phyloP scores from a whole-genome alignment of 1,284 basidiomycete species.

The Ceratobasidium sp. region DNA sequence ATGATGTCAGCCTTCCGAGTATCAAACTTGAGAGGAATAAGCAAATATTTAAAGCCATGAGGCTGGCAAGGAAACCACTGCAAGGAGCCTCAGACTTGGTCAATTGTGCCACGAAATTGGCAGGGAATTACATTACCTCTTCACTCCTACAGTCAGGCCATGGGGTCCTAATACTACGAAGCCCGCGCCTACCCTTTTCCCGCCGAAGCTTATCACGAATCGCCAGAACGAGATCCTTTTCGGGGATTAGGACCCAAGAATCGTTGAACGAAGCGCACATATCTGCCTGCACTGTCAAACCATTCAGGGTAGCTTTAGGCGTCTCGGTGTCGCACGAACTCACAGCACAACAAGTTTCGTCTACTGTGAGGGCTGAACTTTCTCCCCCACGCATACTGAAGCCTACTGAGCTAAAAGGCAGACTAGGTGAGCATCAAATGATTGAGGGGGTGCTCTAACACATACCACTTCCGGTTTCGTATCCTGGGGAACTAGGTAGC shows the following conservation, averaged over 20 bases:
- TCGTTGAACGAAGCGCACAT: not conserved
- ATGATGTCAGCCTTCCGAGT: not conserved
- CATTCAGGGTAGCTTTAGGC: no score
- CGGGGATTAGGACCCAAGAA: constrained; percentile 9
- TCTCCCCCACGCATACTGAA: constrained; percentile 7
- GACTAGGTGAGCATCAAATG: not conserved
- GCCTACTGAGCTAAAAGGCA: not conserved
- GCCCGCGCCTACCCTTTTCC: not conserved
- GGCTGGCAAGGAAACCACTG: constrained; percentile 1
- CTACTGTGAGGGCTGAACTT: constrained; percentile 4
- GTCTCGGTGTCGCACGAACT: not conserved
- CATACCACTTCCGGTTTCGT: not conserved
- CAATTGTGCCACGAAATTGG: not conserved
- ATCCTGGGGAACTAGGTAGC: not conserved
- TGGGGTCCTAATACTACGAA: not conserved
- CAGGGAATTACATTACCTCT: not conserved
- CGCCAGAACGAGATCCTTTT: no score
- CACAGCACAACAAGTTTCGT: not conserved
- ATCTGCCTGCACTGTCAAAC: not conserved
- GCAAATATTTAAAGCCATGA: not conserved
- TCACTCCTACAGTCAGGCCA: not conserved
- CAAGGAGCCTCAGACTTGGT: not conserved
- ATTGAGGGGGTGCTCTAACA: not conserved
- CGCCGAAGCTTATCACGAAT: not conserved
- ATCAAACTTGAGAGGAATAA: not conserved